Conservation (phyloP, 1,284 basidiomycete species). For the Fistulina hepatica region DNA sequence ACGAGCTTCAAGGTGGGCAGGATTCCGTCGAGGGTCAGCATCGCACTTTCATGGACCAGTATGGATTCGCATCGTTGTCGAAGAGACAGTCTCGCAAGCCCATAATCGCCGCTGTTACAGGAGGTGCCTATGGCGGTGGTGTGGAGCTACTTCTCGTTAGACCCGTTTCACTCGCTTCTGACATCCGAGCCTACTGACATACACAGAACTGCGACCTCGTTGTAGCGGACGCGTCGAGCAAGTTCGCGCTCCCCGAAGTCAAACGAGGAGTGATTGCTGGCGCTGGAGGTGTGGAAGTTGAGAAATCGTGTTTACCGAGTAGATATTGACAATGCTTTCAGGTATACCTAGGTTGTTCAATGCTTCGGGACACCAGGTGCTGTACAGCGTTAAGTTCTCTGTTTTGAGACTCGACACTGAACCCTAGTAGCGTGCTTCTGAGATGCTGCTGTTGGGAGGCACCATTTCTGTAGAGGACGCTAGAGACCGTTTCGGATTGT, state of each 20-base stretch:
- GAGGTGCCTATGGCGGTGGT: constrained; percentile 73
- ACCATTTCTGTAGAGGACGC: constrained; percentile 60
- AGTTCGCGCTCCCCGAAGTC: constrained; percentile 75
- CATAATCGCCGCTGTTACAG: constrained; percentile 76
- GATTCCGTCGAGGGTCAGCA: constrained; percentile 27
- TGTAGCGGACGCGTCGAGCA: constrained; percentile 59
- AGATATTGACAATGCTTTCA: constrained; percentile 17
- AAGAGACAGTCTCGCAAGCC: constrained; percentile 64
- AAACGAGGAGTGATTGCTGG: constrained; percentile 68
- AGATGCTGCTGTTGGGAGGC: constrained; percentile 66
- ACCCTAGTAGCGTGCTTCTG: constrained; percentile 51
- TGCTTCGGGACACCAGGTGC: constrained; percentile 46
- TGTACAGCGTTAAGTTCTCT: constrained; percentile 8
- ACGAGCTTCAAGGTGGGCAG: constrained; percentile 32
- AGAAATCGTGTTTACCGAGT: no score
- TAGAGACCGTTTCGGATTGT: constrained; percentile 66
- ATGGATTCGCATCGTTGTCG: constrained; percentile 74
- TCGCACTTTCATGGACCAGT: constrained; percentile 29
- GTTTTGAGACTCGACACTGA: constrained; percentile 3
- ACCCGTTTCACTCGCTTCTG: no score
- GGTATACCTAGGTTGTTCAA: constrained; percentile 55
- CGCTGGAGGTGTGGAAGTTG: constrained; percentile 54
- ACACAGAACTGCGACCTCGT: constrained; percentile 78
- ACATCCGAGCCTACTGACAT: no score
- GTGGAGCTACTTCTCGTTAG: constrained; percentile 66